Evolutionary conservation across 2,329 filamentous ascomycete genomes (phyloP), one percentile per base, ranked within the genome.

Genomic region (Emergomyces orientalis): DNA sequence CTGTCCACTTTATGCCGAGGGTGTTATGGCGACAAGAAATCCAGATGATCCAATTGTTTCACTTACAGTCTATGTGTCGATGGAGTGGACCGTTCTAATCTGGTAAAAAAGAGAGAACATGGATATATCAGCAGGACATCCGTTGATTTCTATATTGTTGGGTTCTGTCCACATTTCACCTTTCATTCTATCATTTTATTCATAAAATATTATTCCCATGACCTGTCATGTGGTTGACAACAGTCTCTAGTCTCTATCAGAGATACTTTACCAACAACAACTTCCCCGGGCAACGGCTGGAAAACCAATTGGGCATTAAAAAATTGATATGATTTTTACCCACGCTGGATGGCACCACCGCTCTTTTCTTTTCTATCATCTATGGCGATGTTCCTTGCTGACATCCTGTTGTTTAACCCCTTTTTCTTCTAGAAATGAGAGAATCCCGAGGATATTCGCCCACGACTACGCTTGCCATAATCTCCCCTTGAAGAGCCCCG

Each of bases 201-300:
- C 32, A 57, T 25, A 17, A 13, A n/a, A 41, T 58, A 45, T 58
- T 30, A 7, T 58, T 19, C 3, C 25, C 37, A 58, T 45, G 56
- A n/a, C 56, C 14, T 58, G 56, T 58, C 56, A 43, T 58, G 39
- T 58, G 56, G 37, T 45, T 58, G 22, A 43, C n/a, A 25, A 27
- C 30, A 43, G 25, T 45, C 11, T n/a, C n/a, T n/a, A n/a, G n/a
- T n/a, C n/a, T n/a, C n/a, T 39, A 25, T 45, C 25, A 8, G 1
- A 30, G 27, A 37, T 19, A 30, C 32, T 22, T 27, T 30, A 25
- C 22, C 37, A 19, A 30, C 25, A 39, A 22, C 56, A 45, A 45
- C 25, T 3, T 3, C 30, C 2, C 56, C 37, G 56, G 39, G 56
- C 56, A 58, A 58, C 37, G 14, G 25, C 17, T 41, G 9, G 22